These are phyloP conservation scores for Chytriomyces hyalinus DNA, from an alignment of 192 early-diverging fungal species.

Conservation along the genomic window DNA sequence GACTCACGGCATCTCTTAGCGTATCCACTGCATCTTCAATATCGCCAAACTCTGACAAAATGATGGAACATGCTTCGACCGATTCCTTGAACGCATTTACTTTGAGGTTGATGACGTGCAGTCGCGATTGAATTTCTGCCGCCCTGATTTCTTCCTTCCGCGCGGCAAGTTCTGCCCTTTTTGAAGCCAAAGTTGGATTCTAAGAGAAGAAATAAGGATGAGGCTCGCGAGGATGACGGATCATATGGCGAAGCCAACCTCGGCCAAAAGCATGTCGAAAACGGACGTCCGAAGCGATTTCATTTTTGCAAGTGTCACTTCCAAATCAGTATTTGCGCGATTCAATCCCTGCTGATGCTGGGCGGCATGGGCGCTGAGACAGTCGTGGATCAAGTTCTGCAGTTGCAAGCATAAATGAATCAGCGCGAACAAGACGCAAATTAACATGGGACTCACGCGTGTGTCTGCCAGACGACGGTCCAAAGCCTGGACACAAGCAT, in stretches of 20 bases:
- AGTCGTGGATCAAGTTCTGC: not conserved
- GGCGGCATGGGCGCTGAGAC: not conserved
- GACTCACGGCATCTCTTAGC: conserved; percentile 6
- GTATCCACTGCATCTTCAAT: conserved; percentile 23
- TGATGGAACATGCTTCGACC: conserved; percentile 16
- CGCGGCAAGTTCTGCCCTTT: not conserved
- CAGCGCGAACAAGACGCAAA: not conserved
- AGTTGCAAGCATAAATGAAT: not conserved
- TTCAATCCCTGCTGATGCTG: not conserved
- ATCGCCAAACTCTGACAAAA: conserved; percentile 27
- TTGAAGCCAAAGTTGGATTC: too few species aligned
- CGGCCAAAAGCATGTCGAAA: too few species aligned
- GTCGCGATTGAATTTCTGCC: not conserved
- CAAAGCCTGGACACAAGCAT: conserved; percentile 5
- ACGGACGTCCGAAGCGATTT: too few species aligned
- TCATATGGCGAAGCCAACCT: too few species aligned
- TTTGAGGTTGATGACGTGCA: not conserved
- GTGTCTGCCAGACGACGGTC: conserved; percentile 10
- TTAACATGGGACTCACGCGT: too few species aligned
- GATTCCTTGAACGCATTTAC: conserved; percentile 19
- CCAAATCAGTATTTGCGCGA: not conserved
- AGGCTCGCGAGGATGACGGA: too few species aligned
- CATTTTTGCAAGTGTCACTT: too few species aligned
- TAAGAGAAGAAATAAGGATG: too few species aligned
- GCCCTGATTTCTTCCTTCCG: not conserved